Percentiles rank a stretch among this genome's conserved stretches.
Evolutionary conservation across 768 basidiomycete species (phyloP).

Genomic region (Naganishia vaughanmartiniae): DNA sequence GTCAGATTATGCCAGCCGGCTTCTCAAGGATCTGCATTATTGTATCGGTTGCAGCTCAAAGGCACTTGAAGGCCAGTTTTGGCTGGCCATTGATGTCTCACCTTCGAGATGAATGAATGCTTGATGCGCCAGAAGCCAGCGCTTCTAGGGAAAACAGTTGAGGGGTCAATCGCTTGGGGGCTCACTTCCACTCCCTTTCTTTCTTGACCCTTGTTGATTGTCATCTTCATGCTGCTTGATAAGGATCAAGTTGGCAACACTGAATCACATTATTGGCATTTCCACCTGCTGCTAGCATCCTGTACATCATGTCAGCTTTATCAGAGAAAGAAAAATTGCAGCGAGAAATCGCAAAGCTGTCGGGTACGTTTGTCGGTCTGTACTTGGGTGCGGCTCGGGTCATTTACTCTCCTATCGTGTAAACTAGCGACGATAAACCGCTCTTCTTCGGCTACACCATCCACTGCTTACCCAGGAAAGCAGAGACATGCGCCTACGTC

Average conservation of each 20-base stretch:
- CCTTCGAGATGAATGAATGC: not conserved
- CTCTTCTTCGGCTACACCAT: not conserved
- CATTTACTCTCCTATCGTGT: not conserved
- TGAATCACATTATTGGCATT: too few species aligned
- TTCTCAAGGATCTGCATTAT: too few species aligned
- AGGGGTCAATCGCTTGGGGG: not conserved
- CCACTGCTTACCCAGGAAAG: not conserved
- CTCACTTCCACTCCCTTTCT: conserved; percentile 3
- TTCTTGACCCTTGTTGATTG: not conserved
- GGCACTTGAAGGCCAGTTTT: not conserved
- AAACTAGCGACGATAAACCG: conserved; percentile 24
- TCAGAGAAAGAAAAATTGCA: conserved; percentile 44
- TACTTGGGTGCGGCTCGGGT: not conserved
- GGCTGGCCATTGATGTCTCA: not conserved
- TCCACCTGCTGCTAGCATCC: not conserved
- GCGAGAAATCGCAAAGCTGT: conserved; percentile 50
- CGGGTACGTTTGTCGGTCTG: conserved; percentile 37
- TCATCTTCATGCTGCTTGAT: not conserved
- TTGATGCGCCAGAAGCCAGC: not conserved
- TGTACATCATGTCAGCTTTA: not conserved
- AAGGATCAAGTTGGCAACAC: not conserved
- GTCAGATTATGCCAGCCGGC: too few species aligned
- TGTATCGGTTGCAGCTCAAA: not conserved
- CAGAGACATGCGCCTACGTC: conserved; percentile 14
- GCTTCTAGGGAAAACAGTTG: not conserved